Conservation (phyloP, 176 grass and related monocot species). For the Puccinellia tenuiflora region DNA sequence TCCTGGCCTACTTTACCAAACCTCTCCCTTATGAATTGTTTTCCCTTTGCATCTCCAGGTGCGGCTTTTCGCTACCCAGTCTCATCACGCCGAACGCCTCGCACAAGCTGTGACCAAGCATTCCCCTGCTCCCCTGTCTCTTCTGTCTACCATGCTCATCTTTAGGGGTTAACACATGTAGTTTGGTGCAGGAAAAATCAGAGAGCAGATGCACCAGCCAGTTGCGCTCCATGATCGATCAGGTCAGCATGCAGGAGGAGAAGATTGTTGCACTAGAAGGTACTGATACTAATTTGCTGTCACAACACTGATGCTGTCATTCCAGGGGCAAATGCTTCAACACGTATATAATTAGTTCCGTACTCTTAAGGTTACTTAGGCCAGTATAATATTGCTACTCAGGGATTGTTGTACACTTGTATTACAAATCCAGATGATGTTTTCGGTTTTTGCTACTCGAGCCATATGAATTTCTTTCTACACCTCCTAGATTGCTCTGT, state of each 20-base stretch:
- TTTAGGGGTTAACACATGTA: neutral
- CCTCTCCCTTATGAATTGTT: neutral
- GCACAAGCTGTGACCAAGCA: slow-evolving; percentile 62
- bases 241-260: slow-evolving; percentile 82
- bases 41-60: slow-evolving; percentile 37
- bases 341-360: neutral
- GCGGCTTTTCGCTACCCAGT: slow-evolving; percentile 75
- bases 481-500: neutral
- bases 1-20: neutral
- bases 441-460: neutral
- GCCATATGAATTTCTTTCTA: neutral
- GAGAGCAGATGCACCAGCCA: slow-evolving; percentile 73
- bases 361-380: neutral
- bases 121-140: neutral
- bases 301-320: neutral
- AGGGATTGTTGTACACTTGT: neutral
- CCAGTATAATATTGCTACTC: neutral
- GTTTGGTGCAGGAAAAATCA: slow-evolving; percentile 60
- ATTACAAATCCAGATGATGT: neutral
- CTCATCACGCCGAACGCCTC: slow-evolving; percentile 69
- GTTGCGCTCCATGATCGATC: slow-evolving; percentile 70
- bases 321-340: neutral
- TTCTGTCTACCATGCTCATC: neutral
- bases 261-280: slow-evolving; percentile 87
- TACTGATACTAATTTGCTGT: slow-evolving; percentile 12